These are phyloP conservation scores for Macrophomina pseudophaseolina DNA, from an alignment of 2,329 filamentous ascomycete genomes.

Conservation along the genomic window DNA sequence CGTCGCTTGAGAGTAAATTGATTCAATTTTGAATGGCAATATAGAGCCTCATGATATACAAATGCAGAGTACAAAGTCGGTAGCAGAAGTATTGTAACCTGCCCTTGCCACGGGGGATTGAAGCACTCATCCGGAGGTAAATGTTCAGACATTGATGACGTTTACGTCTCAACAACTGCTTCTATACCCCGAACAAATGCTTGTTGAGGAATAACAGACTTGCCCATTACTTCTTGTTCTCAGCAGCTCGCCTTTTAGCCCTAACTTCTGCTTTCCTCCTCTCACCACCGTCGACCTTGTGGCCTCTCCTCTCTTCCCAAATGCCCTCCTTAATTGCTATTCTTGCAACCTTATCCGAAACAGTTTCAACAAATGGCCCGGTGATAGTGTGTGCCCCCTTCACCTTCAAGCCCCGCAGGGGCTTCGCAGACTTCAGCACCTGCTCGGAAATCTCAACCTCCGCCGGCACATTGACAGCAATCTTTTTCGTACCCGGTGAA, in stretches of 20 bases:
- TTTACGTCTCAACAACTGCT: no score
- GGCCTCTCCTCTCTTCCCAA: constrained; percentile 87
- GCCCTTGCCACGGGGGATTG: no score
- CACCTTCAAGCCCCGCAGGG: constrained; percentile 64
- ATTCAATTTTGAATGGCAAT: not conserved
- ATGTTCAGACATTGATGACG: no score
- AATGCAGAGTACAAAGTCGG: not conserved
- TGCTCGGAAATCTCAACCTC: constrained; percentile 38
- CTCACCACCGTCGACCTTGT: constrained; percentile 97
- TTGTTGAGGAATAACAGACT: not conserved
- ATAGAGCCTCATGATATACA: not conserved
- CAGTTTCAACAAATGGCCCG: constrained; percentile 73
- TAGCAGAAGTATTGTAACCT: no score
- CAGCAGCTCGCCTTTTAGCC: constrained; percentile 81
- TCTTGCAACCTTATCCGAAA: constrained; percentile 69
- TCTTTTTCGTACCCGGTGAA: constrained; percentile 60
- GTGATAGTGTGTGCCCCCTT: constrained; percentile 70
- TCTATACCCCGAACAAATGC: no score
- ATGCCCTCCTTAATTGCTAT: constrained; percentile 81
- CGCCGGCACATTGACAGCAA: constrained; percentile 65
- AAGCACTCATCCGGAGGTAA: no score
- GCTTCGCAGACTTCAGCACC: constrained; percentile 9
- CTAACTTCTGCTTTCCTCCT: constrained; percentile 83
- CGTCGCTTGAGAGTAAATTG: no score
- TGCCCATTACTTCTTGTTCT: constrained; percentile 66